phyloP scores from a whole-genome alignment of 2,329 filamentous ascomycete species.

The Xylaria sp. region DNA sequence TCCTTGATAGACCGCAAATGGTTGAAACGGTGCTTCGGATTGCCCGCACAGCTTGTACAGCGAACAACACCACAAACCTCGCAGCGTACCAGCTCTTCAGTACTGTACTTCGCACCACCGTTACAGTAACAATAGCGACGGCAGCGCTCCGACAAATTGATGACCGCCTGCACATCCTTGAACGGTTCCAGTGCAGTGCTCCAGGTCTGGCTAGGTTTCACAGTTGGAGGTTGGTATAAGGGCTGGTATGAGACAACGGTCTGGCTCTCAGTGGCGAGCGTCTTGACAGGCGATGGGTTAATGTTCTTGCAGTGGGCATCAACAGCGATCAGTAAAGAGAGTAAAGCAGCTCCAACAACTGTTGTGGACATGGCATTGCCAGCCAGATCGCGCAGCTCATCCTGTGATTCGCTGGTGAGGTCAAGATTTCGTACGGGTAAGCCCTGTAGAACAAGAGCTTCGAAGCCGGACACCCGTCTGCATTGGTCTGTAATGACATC shows the following conservation, averaged over 20 bases:
- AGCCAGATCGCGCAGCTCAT: constrained; percentile 74
- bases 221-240: constrained; percentile 20
- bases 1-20: constrained; percentile 33
- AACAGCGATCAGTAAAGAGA: constrained; percentile 65
- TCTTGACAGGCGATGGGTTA: neutral
- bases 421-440: constrained; percentile 71
- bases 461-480: constrained; percentile 69
- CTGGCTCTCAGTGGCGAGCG: constrained; percentile 7
- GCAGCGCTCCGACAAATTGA: constrained; percentile 30
- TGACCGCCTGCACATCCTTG: constrained; percentile 31
- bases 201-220: constrained; percentile 18
- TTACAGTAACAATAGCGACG: constrained; percentile 54
- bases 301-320: neutral
- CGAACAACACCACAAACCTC: constrained; percentile 51
- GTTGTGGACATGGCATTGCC: constrained; percentile 85
- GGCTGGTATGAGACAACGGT: constrained; percentile 18
- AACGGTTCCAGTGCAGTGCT: constrained; percentile 3
- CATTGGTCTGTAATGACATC: constrained; percentile 70
- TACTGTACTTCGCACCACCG: constrained; percentile 48
- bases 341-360: constrained; percentile 72
- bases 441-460: constrained; percentile 75
- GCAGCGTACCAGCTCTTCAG: constrained; percentile 47
- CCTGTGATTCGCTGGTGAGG: constrained; percentile 71
- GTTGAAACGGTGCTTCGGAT: constrained; percentile 51
- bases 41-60: constrained; percentile 54